phyloP scores from a whole-genome alignment of 2,329 filamentous ascomycete species.

The Cladosporium sp. region DNA sequence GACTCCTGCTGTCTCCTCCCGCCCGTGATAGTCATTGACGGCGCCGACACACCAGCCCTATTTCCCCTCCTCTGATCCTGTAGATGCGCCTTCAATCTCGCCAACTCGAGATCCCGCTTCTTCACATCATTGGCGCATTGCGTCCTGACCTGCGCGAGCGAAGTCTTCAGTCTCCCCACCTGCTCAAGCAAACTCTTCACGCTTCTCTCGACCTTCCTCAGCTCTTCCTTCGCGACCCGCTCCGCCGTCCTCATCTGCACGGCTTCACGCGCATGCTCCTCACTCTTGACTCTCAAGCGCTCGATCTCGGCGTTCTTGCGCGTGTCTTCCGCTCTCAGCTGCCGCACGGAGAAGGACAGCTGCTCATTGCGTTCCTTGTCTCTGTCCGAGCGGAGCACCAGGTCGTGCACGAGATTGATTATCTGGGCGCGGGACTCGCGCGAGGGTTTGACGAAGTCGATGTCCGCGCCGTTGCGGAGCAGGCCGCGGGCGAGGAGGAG shows the following conservation, averaged over 20 bases:
- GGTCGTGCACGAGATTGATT: constrained; percentile 90
- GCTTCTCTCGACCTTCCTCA: constrained; percentile 70
- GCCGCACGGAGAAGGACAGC: constrained; percentile 72
- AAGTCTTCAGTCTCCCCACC: constrained; percentile 69
- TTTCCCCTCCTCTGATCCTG: constrained; percentile 56
- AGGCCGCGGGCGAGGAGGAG: constrained; percentile 60
- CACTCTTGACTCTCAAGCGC: constrained; percentile 36
- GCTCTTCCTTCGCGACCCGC: constrained; percentile 75
- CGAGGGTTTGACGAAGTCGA: constrained; percentile 73
- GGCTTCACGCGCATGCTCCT: constrained; percentile 63
- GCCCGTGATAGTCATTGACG: constrained; percentile 45
- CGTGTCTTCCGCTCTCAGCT: constrained; percentile 68
- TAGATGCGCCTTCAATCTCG: constrained; percentile 82
- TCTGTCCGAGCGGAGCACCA: constrained; percentile 87
- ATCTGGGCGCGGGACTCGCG: constrained; percentile 75
- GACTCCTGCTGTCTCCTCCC: constrained; percentile 48
- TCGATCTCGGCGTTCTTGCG: constrained; percentile 64
- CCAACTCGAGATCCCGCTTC: constrained; percentile 84
- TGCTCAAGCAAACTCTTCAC: constrained; percentile 78
- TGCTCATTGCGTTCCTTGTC: constrained; percentile 86
- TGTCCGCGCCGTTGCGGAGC: constrained; percentile 60
- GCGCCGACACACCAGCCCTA: constrained; percentile 41
- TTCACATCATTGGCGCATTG: constrained; percentile 88
- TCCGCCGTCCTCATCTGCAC: constrained; percentile 70
- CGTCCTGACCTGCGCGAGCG: constrained; percentile 76